phyloP scores from a whole-genome alignment of 1,284 basidiomycete genomes.

The Puccinia coronata region DNA sequence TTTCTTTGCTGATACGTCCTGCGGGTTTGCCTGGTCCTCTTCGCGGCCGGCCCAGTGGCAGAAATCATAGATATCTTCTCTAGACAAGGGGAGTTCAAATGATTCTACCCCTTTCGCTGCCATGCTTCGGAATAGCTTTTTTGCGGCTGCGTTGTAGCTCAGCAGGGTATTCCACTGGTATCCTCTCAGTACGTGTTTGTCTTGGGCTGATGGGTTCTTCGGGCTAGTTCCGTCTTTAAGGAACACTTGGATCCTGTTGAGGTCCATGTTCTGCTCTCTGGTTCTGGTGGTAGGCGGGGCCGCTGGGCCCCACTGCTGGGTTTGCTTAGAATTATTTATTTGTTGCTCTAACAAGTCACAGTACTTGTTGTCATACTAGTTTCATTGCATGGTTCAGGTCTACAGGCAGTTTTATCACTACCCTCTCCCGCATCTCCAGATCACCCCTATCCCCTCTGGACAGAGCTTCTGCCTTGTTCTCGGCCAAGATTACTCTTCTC shows the following conservation, averaged over 20 bases:
- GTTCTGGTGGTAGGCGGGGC: too few relatives aligned
- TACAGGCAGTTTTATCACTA: not conserved
- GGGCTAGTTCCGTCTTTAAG: not conserved
- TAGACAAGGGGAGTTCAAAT: not conserved
- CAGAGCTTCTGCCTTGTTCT: not conserved
- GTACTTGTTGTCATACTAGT: too few relatives aligned
- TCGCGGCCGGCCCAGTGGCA: not conserved
- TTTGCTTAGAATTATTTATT: too few relatives aligned
- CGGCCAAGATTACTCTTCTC: not conserved
- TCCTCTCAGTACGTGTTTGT: not conserved
- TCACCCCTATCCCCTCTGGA: not conserved
- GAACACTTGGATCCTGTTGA: too few relatives aligned
- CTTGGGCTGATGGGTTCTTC: not conserved
- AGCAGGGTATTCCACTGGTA: not conserved
- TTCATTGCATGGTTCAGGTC: too few relatives aligned
- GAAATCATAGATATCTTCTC: not conserved
- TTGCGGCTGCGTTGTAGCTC: not conserved
- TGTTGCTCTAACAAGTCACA: too few relatives aligned
- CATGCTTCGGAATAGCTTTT: not conserved
- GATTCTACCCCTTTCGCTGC: not conserved
- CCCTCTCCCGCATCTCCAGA: not conserved
- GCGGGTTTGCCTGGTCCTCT: not conserved
- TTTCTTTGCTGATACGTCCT: not conserved
- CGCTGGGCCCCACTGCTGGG: too few relatives aligned
- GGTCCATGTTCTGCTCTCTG: too few relatives aligned